A percentile compares a stretch with the other conserved stretches of the same genome.
Conservation (phyloP, 306 rosid genomes). For the Arachis stenosperma region DNA sequence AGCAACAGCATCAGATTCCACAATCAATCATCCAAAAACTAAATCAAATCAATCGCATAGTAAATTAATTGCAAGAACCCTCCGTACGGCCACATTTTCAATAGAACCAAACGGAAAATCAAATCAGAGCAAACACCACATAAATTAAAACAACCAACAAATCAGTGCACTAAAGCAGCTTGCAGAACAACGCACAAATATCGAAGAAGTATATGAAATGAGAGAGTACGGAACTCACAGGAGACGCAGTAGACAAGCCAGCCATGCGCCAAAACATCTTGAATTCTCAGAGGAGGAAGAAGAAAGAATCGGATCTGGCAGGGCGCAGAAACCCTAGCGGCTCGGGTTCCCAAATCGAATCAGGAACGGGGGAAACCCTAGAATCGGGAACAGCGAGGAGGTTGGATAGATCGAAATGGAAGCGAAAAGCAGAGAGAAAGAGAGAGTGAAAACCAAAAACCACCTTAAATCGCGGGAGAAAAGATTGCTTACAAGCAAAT, state of each 20-base stretch:
- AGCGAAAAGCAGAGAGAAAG: conserved; percentile 35
- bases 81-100: conserved; percentile 39
- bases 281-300: conserved; percentile 38
- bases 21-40: not conserved
- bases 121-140: conserved; percentile 21
- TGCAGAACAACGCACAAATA: not conserved
- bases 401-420: conserved; percentile 55
- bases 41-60: not conserved
- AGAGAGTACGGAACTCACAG: conserved; percentile 64
- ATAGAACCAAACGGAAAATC: conserved; percentile 31
- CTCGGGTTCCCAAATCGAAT: conserved; percentile 34
- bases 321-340: conserved; percentile 68
- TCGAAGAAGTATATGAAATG: conserved; percentile 3
- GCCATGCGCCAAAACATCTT: conserved; percentile 99
- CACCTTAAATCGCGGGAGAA: conserved; percentile 69
- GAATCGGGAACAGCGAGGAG: conserved; percentile 44
- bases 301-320: conserved; percentile 68
- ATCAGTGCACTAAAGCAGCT: conserved; percentile 14
- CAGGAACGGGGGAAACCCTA: conserved; percentile 56
- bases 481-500: conserved; percentile 41
- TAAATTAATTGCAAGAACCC: conserved; percentile 21
- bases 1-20: not conserved
- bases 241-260: conserved; percentile 95
- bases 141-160: conserved; percentile 15
- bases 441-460: conserved; percentile 38